Evolutionary conservation across 345 rosid species (phyloP).

Genomic region (Syzygium oleosum): DNA sequence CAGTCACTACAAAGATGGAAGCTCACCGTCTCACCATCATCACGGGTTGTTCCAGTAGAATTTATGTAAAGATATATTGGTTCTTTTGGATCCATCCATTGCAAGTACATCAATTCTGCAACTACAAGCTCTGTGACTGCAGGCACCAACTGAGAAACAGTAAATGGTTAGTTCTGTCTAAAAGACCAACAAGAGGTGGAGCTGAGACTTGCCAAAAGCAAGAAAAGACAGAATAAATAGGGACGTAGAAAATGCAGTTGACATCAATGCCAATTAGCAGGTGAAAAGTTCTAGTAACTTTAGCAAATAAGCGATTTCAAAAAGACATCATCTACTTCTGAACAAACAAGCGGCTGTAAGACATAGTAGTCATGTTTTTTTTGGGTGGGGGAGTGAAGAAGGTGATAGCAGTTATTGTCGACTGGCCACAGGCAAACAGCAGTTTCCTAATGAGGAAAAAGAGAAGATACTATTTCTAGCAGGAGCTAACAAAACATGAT

Average conservation of each 20-base stretch:
- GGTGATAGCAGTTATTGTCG: not conserved
- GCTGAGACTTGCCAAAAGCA: not conserved
- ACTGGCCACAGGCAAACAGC: not conserved
- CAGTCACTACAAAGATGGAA: not conserved
- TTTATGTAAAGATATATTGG: slow-evolving; percentile 76
- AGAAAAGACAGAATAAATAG: not conserved
- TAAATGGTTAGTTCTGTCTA: not conserved
- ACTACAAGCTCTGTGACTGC: slow-evolving; percentile 77
- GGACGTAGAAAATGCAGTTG: not conserved
- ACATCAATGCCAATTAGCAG: not conserved
- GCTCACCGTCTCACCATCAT: slow-evolving; percentile 82
- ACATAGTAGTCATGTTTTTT: not conserved
- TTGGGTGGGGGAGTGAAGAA: not conserved
- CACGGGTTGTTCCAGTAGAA: slow-evolving; percentile 89
- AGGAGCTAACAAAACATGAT: not conserved
- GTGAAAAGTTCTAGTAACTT: not conserved
- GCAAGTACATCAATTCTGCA: slow-evolving; percentile 77
- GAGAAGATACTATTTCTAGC: not conserved
- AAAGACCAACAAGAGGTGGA: not conserved
- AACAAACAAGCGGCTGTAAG: not conserved
- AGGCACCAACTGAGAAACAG: slow-evolving; percentile 63
- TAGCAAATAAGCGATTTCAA: not conserved
- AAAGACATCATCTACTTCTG: not conserved
- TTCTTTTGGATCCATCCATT: slow-evolving; percentile 60
- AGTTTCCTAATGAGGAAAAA: not conserved